Percentiles rank a stretch among this genome's conserved stretches.
These are phyloP conservation scores for Gloeopeniophorella convolvens DNA, from an alignment of 768 basidiomycete genomes.

Conservation along the genomic window DNA sequence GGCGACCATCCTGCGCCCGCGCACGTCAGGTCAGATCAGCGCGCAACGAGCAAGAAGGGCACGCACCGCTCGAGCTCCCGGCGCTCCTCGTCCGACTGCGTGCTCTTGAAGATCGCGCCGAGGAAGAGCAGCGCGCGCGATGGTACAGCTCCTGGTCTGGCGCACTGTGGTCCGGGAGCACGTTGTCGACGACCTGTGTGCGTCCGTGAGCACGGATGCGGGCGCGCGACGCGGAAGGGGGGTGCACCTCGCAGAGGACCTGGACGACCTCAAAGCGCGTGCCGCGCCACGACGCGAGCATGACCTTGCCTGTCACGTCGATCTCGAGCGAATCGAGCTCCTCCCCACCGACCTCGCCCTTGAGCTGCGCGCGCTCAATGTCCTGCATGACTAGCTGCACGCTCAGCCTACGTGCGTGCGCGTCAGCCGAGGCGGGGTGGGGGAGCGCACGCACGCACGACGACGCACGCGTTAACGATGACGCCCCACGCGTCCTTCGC, in stretches of 20 bases:
- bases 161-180: conserved; percentile 72
- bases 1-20: conserved; percentile 74
- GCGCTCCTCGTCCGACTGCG: conserved; percentile 88
- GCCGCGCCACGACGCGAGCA: conserved; percentile 97
- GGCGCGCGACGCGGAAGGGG: conserved; percentile 1
- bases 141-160: conserved; percentile 66
- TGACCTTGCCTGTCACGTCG: conserved; percentile 92
- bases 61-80: conserved; percentile 87
- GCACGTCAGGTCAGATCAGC: neutral
- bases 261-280: conserved; percentile 92
- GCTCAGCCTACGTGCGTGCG: conserved; percentile 48
- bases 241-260: conserved; percentile 64
- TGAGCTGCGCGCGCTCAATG: conserved; percentile 85
- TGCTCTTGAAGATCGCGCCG: conserved; percentile 84
- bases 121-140: conserved; percentile 83
- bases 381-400: conserved; percentile 81
- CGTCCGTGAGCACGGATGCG: conserved; percentile 10
- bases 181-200: conserved; percentile 68
- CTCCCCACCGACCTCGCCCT: conserved; percentile 85
- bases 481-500: conserved; percentile 98
- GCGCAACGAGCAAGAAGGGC: neutral
- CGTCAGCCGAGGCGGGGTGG: conserved; percentile 4
- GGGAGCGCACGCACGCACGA: conserved; percentile 9
- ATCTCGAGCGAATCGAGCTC: conserved; percentile 80
- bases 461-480: conserved; percentile 85